Evolutionary conservation across 2,329 filamentous ascomycete genomes (phyloP).

Genomic region (Orbilia oligospora): DNA sequence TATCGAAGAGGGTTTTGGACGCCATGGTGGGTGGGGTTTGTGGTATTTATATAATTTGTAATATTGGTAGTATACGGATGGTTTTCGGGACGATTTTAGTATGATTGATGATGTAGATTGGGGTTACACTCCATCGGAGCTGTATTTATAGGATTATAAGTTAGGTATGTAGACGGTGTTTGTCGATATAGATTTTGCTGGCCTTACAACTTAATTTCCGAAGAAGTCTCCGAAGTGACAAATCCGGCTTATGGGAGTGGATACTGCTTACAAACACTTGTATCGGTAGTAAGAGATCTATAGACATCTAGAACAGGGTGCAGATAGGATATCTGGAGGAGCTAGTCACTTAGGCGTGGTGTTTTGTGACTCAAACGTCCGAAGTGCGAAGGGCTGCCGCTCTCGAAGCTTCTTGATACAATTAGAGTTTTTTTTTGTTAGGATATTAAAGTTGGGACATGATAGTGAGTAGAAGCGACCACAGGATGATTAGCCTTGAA

Average conservation of each 20-base stretch:
- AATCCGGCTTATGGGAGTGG: conserved; percentile 22
- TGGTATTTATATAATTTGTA: conserved; percentile 7
- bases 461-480: too few species aligned
- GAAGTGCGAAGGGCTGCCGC: not conserved
- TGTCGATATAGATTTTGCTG: conserved; percentile 4
- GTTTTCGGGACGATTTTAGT: conserved; percentile 18
- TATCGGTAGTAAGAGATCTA: not conserved
- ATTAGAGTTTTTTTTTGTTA: not conserved
- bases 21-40: conserved; percentile 5
- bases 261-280: conserved; percentile 9
- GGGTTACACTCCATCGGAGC: not conserved
- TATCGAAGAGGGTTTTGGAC: conserved; percentile 20
- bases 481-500: too few species aligned
- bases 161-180: conserved; percentile 7
- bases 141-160: conserved; percentile 8
- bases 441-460: conserved; percentile 5
- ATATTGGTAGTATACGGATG: not conserved
- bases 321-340: not conserved
- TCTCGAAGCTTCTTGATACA: not conserved
- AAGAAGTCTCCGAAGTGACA: conserved; percentile 30
- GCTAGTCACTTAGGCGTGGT: not conserved
- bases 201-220: conserved; percentile 23
- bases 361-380: conserved; percentile 2
- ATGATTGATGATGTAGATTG: not conserved
- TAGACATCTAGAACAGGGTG: not conserved